Evolutionary conservation across 805 yeast species (phyloP).

Genomic region (Helenozyma rhizophorensis): DNA sequence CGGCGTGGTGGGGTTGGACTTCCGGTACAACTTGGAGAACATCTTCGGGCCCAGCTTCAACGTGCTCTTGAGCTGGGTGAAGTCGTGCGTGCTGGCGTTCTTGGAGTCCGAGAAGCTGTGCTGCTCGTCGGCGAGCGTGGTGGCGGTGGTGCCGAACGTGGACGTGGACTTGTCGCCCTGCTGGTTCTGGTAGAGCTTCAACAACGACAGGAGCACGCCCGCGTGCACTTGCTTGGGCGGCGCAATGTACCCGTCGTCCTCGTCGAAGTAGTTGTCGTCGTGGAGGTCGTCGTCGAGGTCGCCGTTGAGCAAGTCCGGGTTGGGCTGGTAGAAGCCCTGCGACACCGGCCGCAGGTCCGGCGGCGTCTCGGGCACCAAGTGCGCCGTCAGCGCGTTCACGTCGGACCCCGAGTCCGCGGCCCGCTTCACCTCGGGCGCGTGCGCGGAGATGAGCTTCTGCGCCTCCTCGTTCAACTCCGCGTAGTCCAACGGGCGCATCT

Average conservation of each 20-base stretch:
- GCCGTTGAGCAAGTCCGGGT: slow-evolving; percentile 42
- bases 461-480: slow-evolving; percentile 50
- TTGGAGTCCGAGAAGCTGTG: slow-evolving; percentile 4
- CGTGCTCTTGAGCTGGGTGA: slow-evolving; percentile 26
- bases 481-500: slow-evolving; percentile 40
- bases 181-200: slow-evolving; percentile 61
- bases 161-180: slow-evolving; percentile 24
- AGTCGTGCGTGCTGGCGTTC: slow-evolving; percentile 16
- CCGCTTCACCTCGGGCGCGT: slow-evolving; percentile 28
- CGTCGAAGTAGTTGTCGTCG: slow-evolving; percentile 24
- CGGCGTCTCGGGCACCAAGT: slow-evolving; percentile 1
- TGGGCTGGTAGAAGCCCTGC: slow-evolving; percentile 31
- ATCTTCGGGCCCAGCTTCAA: slow-evolving; percentile 25
- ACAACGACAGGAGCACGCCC: slow-evolving; percentile 78
- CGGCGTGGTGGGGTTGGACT: slow-evolving; percentile 2
- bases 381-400: slow-evolving; percentile 5
- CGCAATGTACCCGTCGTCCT: slow-evolving; percentile 41
- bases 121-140: slow-evolving; percentile 23
- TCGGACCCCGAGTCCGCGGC: slow-evolving; percentile 4
- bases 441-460: slow-evolving; percentile 47
- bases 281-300: slow-evolving; percentile 30
- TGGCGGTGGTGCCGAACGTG: slow-evolving; percentile 20
- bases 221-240: slow-evolving; percentile 67
- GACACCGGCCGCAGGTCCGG: no score
- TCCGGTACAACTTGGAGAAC: slow-evolving; percentile 15